Evolutionary conservation across 2,329 filamentous ascomycete genomes (phyloP).

Genomic region (Clarireedia paspali): DNA sequence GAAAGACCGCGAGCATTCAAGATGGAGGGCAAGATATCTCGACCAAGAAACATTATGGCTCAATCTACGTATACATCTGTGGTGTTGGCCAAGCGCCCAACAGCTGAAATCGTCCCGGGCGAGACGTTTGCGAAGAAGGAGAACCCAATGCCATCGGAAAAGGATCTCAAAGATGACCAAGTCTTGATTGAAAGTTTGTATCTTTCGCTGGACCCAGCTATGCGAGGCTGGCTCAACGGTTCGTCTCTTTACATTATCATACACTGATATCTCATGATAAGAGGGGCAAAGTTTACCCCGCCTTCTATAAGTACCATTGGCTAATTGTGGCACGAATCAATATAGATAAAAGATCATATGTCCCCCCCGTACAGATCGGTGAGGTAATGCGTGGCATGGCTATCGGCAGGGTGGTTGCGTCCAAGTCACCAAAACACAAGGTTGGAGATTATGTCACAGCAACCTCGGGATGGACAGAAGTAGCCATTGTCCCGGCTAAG

Average conservation of each 20-base stretch:
- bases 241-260: conserved; percentile 14
- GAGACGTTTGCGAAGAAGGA: conserved; percentile 53
- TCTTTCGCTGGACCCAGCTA: conserved; percentile 66
- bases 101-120: conserved; percentile 51
- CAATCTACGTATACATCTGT: conserved; percentile 33
- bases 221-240: conserved; percentile 65
- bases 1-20: not conserved
- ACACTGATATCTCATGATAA: not conserved
- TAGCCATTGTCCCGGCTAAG: conserved; percentile 50
- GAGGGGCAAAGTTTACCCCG: not conserved
- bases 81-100: conserved; percentile 57
- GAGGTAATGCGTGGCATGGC: conserved; percentile 59
- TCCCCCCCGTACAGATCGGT: conserved; percentile 60
- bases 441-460: conserved; percentile 51
- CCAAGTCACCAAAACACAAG: conserved; percentile 45
- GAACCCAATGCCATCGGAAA: conserved; percentile 36
- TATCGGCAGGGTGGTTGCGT: conserved; percentile 54
- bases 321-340: not conserved
- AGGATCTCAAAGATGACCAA: conserved; percentile 54
- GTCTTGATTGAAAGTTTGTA: conserved; percentile 55
- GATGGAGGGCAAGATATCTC: conserved; percentile 15
- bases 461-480: conserved; percentile 57
- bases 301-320: not conserved
- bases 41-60: conserved; percentile 25
- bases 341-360: conserved; percentile 47